phyloP scores from a whole-genome alignment of 2,329 filamentous ascomycete genomes.

The Neonectria hederae region DNA sequence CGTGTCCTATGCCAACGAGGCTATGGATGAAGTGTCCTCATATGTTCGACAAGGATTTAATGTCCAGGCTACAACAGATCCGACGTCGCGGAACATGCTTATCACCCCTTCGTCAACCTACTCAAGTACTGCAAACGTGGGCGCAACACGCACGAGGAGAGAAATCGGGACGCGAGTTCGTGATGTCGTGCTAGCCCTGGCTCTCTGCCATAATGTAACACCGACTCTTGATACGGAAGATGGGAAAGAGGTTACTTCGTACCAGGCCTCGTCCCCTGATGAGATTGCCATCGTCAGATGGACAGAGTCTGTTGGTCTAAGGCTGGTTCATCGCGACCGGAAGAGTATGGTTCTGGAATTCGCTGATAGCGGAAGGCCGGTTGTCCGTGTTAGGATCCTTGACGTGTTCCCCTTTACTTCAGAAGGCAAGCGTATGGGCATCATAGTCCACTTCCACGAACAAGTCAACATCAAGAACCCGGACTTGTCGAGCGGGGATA shows the following conservation, averaged over 20 bases:
- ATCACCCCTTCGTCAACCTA: conserved; percentile 81
- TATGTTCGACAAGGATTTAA: conserved; percentile 89
- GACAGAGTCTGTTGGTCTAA: conserved; percentile 91
- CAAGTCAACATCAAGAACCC: conserved; percentile 58
- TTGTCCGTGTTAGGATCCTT: conserved; percentile 87
- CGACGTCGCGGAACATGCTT: conserved; percentile 59
- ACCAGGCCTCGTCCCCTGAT: conserved; percentile 96
- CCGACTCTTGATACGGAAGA: conserved; percentile 82
- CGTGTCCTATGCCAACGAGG: conserved; percentile 97
- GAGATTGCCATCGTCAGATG: conserved; percentile 98
- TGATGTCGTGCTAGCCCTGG: conserved; percentile 90
- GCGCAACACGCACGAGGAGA: conserved; percentile 83
- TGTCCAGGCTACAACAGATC: conserved; percentile 56
- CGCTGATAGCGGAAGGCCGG: conserved; percentile 74
- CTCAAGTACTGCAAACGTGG: conserved; percentile 65
- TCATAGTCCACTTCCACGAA: conserved; percentile 87
- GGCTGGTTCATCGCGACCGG: conserved; percentile 85
- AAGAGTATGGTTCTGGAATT: conserved; percentile 86
- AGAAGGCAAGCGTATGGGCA: conserved; percentile 97
- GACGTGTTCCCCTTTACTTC: conserved; percentile 98
- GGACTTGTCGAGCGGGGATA: conserved; percentile 72
- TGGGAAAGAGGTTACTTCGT: conserved; percentile 80
- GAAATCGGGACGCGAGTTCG: conserved; percentile 94
- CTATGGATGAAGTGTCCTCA: conserved; percentile 94
- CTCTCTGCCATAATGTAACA: conserved; percentile 96